phyloP scores from a whole-genome alignment of 139 green algal species.

The Microglena sp. region DNA sequence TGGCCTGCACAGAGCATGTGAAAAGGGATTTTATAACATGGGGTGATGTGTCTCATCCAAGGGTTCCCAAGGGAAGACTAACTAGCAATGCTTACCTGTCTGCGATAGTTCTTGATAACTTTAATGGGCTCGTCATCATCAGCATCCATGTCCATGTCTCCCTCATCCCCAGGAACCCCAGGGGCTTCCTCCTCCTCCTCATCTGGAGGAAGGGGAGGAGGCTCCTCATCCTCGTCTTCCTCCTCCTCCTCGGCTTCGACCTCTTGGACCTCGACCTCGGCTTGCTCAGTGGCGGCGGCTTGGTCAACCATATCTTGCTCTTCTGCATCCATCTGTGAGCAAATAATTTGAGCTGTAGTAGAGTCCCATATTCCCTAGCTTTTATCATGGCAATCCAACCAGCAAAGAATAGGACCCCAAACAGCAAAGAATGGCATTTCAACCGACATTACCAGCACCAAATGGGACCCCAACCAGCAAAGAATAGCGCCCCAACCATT shows the following conservation, averaged over 20 bases:
- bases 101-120: conserved; percentile 89
- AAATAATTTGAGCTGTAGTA: too few species aligned
- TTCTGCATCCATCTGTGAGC: conserved; percentile 72
- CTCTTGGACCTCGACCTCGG: background rate
- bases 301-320: conserved; percentile 71
- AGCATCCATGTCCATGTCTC: conserved; percentile 42
- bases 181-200: background rate
- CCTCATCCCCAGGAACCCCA: conserved; percentile 1
- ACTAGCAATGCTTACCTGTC: too few species aligned
- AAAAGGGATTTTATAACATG: too few species aligned
- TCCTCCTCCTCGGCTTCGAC: conserved; percentile 8
- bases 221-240: background rate
- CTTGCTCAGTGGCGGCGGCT: conserved; percentile 23
- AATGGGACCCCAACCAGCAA: too few species aligned
- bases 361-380: too few species aligned
- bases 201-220: background rate
- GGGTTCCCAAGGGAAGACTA: too few species aligned
- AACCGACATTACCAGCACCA: background rate
- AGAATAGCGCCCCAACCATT: too few species aligned
- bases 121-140: conserved; percentile 45
- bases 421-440: background rate
- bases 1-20: too few species aligned
- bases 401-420: background rate
- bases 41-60: too few species aligned
- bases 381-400: too few species aligned